phyloP scores from a whole-genome alignment of 1,139 yeast genomes.

The Taphrina communis region DNA sequence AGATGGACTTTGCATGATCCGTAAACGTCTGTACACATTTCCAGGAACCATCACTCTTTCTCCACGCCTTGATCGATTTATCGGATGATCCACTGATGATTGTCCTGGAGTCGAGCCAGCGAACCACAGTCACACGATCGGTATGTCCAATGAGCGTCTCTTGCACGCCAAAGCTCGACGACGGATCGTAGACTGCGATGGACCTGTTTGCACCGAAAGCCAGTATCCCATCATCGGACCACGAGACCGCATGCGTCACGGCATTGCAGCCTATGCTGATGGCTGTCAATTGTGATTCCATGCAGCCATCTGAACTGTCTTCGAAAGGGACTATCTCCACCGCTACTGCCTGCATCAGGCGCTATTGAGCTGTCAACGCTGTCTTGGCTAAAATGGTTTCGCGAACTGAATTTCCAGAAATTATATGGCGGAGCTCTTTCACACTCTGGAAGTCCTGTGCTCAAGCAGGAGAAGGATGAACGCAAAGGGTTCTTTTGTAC shows the following conservation, averaged over 20 bases:
- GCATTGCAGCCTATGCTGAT: slow-evolving; percentile 34
- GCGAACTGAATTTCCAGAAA: background rate
- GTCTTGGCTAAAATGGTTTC: no score
- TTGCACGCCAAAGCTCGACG: slow-evolving; percentile 44
- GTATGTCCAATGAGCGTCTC: slow-evolving; percentile 50
- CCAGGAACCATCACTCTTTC: slow-evolving; percentile 47
- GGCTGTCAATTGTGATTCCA: background rate
- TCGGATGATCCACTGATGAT: slow-evolving; percentile 74
- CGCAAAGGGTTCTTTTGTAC: no score
- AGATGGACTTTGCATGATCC: slow-evolving; percentile 59
- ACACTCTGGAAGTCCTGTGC: no score
- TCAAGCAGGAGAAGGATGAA: no score
- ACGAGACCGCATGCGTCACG: slow-evolving; percentile 32
- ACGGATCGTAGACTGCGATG: slow-evolving; percentile 38
- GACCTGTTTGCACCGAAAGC: slow-evolving; percentile 40
- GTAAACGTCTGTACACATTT: slow-evolving; percentile 50
- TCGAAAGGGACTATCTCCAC: no score
- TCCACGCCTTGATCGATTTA: slow-evolving; percentile 67
- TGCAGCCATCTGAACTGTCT: background rate
- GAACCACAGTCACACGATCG: slow-evolving; percentile 50
- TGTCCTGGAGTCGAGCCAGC: slow-evolving; percentile 52
- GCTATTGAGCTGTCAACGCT: no score
- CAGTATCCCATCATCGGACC: slow-evolving; percentile 27
- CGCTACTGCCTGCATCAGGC: no score
- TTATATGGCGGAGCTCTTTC: slow-evolving; percentile 8